phyloP scores from a whole-genome alignment of 768 basidiomycete genomes.

The Artomyces pyxidatus region DNA sequence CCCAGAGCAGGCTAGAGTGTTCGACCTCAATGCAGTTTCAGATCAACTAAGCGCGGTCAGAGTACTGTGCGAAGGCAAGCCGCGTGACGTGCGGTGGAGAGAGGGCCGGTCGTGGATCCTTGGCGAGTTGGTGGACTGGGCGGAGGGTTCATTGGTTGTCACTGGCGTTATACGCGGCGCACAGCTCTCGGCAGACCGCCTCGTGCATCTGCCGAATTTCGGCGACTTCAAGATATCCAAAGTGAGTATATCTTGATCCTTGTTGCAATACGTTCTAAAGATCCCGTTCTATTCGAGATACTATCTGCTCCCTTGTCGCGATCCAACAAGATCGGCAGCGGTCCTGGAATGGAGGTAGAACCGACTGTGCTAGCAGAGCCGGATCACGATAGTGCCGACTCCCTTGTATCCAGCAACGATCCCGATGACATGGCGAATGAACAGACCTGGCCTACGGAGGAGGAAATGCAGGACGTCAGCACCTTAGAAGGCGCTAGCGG shows the following conservation, averaged over 20 bases:
- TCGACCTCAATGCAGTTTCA: constrained; percentile 55
- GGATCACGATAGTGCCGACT: constrained; percentile 61
- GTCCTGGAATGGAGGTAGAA: constrained; percentile 59
- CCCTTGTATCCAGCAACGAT: constrained; percentile 78
- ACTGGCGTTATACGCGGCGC: constrained; percentile 83
- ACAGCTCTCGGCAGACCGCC: constrained; percentile 67
- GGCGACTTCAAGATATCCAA: constrained; percentile 85
- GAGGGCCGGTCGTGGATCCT: constrained; percentile 74
- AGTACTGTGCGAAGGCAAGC: constrained; percentile 77
- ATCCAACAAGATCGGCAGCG: constrained; percentile 27
- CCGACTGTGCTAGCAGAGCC: constrained; percentile 58
- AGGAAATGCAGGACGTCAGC: constrained; percentile 64
- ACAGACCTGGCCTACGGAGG: constrained; percentile 98
- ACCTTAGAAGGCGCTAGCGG: constrained; percentile 18
- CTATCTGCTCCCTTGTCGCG: constrained; percentile 50
- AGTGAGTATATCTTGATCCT: constrained; percentile 33
- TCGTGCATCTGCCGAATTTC: constrained; percentile 80
- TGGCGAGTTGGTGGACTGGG: constrained; percentile 56
- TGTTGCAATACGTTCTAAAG: not conserved
- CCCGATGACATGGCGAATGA: constrained; percentile 89
- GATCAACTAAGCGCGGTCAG: constrained; percentile 71
- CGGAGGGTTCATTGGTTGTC: constrained; percentile 60
- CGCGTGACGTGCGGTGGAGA: constrained; percentile 73
- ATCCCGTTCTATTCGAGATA: constrained; percentile 40
- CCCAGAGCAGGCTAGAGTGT: constrained; percentile 69